Evolutionary conservation across 2,329 filamentous ascomycete genomes (phyloP).

Genomic region (Sclerotinia minor): DNA sequence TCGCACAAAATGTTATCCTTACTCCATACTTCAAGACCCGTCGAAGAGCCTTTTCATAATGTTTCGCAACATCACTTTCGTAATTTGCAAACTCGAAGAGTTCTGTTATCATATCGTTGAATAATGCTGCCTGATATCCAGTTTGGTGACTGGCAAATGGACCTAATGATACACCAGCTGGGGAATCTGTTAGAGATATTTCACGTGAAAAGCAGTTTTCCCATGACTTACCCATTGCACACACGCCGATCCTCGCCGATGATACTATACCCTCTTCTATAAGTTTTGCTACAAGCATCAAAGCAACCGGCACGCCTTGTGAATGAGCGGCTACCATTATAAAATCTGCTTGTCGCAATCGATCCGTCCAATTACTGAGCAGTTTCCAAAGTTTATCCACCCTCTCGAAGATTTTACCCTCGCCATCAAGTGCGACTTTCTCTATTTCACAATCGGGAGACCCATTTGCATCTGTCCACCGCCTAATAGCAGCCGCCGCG

Average conservation of each 20-base stretch:
- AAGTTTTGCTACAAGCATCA: conserved; percentile 90
- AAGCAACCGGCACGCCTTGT: conserved; percentile 88
- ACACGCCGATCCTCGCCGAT: conserved; percentile 76
- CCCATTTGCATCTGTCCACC: conserved; percentile 75
- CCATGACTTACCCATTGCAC: conserved; percentile 61
- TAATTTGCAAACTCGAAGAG: conserved; percentile 90
- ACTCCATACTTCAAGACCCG: conserved; percentile 76
- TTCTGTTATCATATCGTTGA: conserved; percentile 89
- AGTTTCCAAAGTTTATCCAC: conserved; percentile 94
- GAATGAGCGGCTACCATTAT: conserved; percentile 92
- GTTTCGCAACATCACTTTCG: conserved; percentile 76
- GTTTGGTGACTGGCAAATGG: conserved; percentile 62
- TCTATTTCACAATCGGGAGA: conserved; percentile 80
- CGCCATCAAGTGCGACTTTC: conserved; percentile 90
- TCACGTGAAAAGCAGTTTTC: neutral
- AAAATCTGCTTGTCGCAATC: conserved; percentile 83
- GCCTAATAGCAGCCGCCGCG: conserved; percentile 77
- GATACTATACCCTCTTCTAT: conserved; percentile 86
- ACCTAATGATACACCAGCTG: conserved; percentile 89
- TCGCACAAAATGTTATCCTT: conserved; percentile 83
- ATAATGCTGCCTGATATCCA: conserved; percentile 49
- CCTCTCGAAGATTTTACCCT: conserved; percentile 86
- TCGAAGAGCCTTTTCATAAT: conserved; percentile 75
- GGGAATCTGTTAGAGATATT: conserved; percentile 33
- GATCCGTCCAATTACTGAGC: conserved; percentile 90